A percentile compares a stretch with the other conserved stretches of the same genome.
phyloP scores from a whole-genome alignment of 2,329 filamentous ascomycete genomes.

The Claviceps sp. region DNA sequence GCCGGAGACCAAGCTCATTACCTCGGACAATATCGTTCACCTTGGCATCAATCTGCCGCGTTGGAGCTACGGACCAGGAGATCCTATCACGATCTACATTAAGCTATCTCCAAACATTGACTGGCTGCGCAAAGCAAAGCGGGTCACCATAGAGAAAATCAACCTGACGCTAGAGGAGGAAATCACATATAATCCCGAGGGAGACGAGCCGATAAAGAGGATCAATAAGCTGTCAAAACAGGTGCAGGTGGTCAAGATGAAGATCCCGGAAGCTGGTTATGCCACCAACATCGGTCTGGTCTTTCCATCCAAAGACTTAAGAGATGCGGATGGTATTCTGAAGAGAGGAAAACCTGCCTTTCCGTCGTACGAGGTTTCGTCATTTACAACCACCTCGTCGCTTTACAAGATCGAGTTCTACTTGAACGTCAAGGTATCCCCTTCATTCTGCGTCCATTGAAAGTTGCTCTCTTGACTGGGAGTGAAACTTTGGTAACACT shows the following conservation, averaged over 20 bases:
- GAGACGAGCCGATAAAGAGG: slow-evolving; percentile 86
- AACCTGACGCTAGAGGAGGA: slow-evolving; percentile 92
- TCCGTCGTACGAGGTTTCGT: slow-evolving; percentile 74
- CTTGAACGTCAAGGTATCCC: slow-evolving; percentile 69
- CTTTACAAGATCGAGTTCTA: slow-evolving; percentile 99
- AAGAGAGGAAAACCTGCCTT: slow-evolving; percentile 76
- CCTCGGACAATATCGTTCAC: slow-evolving; percentile 81
- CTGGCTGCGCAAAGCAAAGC: slow-evolving; percentile 79
- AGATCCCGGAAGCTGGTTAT: slow-evolving; percentile 81
- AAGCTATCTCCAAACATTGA: slow-evolving; percentile 86
- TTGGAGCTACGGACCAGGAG: slow-evolving; percentile 92
- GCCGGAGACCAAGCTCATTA: slow-evolving; percentile 74
- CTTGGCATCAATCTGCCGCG: slow-evolving; percentile 83
- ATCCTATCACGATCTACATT: slow-evolving; percentile 92
- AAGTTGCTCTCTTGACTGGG: background rate
- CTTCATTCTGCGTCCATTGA: background rate
- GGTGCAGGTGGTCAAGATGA: slow-evolving; percentile 66
- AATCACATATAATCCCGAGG: slow-evolving; percentile 96
- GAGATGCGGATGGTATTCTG: slow-evolving; percentile 78
- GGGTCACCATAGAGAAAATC: slow-evolving; percentile 87
- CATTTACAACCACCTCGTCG: slow-evolving; percentile 86
- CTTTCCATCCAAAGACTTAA: slow-evolving; percentile 78
- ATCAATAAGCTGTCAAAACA: slow-evolving; percentile 77
- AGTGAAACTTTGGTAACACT: slow-evolving; percentile 10
- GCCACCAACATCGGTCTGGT: slow-evolving; percentile 84